Percentiles rank a stretch among this genome's conserved stretches.
These are phyloP conservation scores for Aspergillus avenaceus DNA, from an alignment of 495 filamentous ascomycete species.

Conservation along the genomic window DNA sequence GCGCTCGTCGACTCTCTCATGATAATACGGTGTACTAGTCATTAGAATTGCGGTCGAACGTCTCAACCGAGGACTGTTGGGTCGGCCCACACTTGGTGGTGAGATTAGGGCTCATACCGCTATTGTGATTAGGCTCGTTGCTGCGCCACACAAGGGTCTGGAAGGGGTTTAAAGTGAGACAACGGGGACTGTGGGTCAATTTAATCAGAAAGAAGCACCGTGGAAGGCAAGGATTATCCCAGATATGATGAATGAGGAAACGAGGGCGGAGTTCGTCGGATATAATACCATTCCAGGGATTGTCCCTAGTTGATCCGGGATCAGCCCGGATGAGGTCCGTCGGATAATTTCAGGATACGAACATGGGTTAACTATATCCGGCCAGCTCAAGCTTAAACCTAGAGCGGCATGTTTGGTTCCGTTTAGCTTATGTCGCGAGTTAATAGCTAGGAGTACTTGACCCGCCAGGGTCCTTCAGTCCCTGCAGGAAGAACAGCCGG, in stretches of 20 bases:
- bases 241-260: not conserved
- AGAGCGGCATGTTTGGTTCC: no score
- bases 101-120: not conserved
- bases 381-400: not conserved
- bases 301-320: not conserved
- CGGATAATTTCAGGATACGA: not conserved
- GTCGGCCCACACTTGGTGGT: no score
- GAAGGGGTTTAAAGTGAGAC: not conserved
- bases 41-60: not conserved
- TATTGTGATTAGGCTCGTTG: not conserved
- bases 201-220: not conserved
- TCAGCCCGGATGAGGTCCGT: not conserved
- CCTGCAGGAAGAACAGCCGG: not conserved
- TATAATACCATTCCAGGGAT: not conserved
- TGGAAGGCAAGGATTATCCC: not conserved
- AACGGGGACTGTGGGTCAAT: not conserved
- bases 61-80: not conserved
- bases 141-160: not conserved
- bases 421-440: no score
- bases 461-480: not conserved
- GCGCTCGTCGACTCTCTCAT: no score
- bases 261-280: not conserved
- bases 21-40: not conserved
- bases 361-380: not conserved
- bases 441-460: not conserved